Evolutionary conservation across 2,329 filamentous ascomycete genomes (phyloP), one percentile per base, ranked within the genome.

Genomic region (Phyllosticta capitalensis): DNA sequence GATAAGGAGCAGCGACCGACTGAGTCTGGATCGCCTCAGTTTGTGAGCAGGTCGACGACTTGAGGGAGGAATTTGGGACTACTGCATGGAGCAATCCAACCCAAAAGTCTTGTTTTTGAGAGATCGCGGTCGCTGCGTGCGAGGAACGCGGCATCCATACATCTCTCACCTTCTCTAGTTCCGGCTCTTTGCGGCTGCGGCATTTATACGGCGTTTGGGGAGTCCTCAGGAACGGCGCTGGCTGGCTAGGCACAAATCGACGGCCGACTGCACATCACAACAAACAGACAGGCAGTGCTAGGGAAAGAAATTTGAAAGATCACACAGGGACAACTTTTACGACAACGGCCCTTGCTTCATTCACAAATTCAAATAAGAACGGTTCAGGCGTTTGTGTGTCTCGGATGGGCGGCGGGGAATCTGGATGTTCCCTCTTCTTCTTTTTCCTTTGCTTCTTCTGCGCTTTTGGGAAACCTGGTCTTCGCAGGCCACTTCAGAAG

Each of bases 21-120:
- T 91, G 66, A 91, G 88, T 66, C 73, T 90, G 60, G 88, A 92
- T 74, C 81, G 86, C 59, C 72, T 92, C 71, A 91, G 88, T 68
- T 77, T 92, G 74, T 91, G 76, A 83, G 56, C 17, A 33, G 20
- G 19, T 17, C 10, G 30, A 38, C 30, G 30, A 17, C n/a, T 19
- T n/a, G 14, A 45, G 38, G n/a, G 38, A 45, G n/a, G 9, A 45
- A n/a, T 45, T n/a, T n/a, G 38, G 38, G 38, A 45, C 24, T 26
- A 7, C 24, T 3, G 24, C 24, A 26, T 26, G 24, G n/a, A 38
- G 30, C 6, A 3, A 19, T 45, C 38, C 38, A n/a, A 45, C 14
- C 17, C 17, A 45, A 45, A 45, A 45, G 38, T 45, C 3, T n/a
- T n/a, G 17, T 45, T 45, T 17, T 45, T 3, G 24, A 26, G 24